Evolutionary conservation across 2,329 filamentous ascomycete genomes (phyloP).

Genomic region (Huntiella decipiens): DNA sequence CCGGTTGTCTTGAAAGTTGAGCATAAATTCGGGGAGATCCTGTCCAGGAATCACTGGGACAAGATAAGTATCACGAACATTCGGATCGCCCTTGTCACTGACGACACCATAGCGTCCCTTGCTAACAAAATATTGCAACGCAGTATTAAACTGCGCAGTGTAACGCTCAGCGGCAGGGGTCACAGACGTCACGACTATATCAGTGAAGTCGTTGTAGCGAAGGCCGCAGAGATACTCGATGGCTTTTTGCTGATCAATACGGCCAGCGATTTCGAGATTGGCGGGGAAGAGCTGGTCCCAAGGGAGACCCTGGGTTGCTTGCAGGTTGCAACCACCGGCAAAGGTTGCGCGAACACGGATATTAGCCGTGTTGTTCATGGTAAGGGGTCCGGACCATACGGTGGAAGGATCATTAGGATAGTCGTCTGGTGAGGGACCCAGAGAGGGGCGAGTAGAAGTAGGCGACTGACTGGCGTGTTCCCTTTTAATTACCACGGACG

Average conservation of each 20-base stretch:
- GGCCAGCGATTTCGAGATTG: slow-evolving; percentile 51
- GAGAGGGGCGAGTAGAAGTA: slow-evolving; percentile 41
- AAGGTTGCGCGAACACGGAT: slow-evolving; percentile 64
- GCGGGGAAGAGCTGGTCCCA: slow-evolving; percentile 63
- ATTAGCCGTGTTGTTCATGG: slow-evolving; percentile 60
- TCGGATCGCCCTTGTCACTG: slow-evolving; percentile 51
- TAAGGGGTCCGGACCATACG: slow-evolving; percentile 58
- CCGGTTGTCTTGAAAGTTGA: slow-evolving; percentile 69
- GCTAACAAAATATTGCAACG: slow-evolving; percentile 74
- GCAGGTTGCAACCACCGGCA: slow-evolving; percentile 65
- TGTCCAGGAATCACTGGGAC: slow-evolving; percentile 62
- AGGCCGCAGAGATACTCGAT: slow-evolving; percentile 82
- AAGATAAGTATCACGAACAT: slow-evolving; percentile 79
- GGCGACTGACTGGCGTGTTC: slow-evolving; percentile 27
- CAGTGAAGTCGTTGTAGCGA: slow-evolving; percentile 62
- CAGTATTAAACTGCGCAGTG: slow-evolving; percentile 44
- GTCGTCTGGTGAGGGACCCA: slow-evolving; percentile 21
- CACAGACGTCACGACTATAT: slow-evolving; percentile 65
- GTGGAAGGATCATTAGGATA: slow-evolving; percentile 65
- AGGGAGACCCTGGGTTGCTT: slow-evolving; percentile 24
- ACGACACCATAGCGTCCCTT: slow-evolving; percentile 79
- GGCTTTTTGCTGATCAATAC: slow-evolving; percentile 65
- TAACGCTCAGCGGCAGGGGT: slow-evolving; percentile 42
- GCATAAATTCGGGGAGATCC: slow-evolving; percentile 66
- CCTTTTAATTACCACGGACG: slow-evolving; percentile 17